Conservation (phyloP, 1,139 yeast species). For the Debaryomycetaceae sp. region DNA sequence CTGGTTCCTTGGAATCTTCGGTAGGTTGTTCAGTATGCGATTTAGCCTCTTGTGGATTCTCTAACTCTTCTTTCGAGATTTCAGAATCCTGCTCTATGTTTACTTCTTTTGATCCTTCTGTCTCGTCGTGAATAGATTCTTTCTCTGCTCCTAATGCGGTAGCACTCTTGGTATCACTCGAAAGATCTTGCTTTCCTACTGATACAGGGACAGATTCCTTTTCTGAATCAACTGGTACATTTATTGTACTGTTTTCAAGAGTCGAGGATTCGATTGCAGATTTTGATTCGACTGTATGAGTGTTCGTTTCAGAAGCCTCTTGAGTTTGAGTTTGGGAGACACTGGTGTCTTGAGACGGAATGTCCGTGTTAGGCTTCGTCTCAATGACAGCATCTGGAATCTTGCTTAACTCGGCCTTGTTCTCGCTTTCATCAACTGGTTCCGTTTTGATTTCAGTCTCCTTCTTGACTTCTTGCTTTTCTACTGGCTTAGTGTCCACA, state of each 20-base stretch:
- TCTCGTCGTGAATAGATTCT: background rate
- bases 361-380: background rate
- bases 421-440: background rate
- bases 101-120: background rate
- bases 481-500: constrained; percentile 2
- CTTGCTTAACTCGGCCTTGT: background rate
- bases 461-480: background rate
- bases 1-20: constrained; percentile 3
- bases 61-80: background rate
- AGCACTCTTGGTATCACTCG: background rate
- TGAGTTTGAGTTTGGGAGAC: background rate
- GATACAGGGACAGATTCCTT: background rate
- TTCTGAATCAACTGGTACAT: background rate
- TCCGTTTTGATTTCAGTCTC: background rate
- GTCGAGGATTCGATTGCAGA: background rate
- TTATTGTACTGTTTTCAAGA: background rate
- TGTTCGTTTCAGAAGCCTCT: background rate
- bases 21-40: constrained; percentile 5
- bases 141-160: constrained; percentile 4
- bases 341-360: background rate
- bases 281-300: background rate
- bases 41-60: constrained; percentile 6
- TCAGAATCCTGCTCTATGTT: background rate
- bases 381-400: background rate
- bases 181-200: background rate